Base-by-base conservation (phyloP, 2,329 filamentous ascomycete genomes). In the Monilinia fructicola region DNA sequence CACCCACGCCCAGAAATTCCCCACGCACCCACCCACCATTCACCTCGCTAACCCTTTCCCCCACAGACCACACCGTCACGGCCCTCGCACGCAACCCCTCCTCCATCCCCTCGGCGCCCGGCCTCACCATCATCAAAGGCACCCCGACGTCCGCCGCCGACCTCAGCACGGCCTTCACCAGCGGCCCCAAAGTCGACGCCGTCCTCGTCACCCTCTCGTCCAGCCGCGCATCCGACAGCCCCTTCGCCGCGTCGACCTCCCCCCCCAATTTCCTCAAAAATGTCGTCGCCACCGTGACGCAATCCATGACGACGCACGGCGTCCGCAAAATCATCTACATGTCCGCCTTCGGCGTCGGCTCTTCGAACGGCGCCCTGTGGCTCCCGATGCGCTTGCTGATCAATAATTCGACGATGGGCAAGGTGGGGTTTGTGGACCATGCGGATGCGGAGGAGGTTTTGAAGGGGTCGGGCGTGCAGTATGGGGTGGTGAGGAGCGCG, bases 121-220 rank as follows among this genome's bases (percentile, higher is more conserved):
- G 74, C 64, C 76, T 84, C 48, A 80, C 75, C 23, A 67, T 80
- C 64, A 67, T 81, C 54, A 64, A 76, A 66, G 81, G 82, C 26
- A 53, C 55, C 2, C 64, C 64, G 1, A 10, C 42, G 0, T 21
- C n/a, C 5, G 10, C 35, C 5, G 4, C 26, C 1, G 64, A 66
- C 35, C 64, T 66, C 12, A 23, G 3, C 3, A 44, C 26, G 3
- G 64, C 53, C 73, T 67, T 72, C 26, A 70, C 72, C 1, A 68
- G 73, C 11, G 48, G 14, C 1, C n/a, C 58, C 58, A 62, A 62
- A 11, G 71, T 73, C 3, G 72, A 78, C 54, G 80, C 79, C 6
- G 76, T 86, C 31, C 75, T 86, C 48, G 76, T 82, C 26, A 81
- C 84, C 0, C 80, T 87, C 16, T 81, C 78, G 67, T 79, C 82